Base-by-base conservation (phyloP, 768 basidiomycete genomes). In the Russula earlei region DNA sequence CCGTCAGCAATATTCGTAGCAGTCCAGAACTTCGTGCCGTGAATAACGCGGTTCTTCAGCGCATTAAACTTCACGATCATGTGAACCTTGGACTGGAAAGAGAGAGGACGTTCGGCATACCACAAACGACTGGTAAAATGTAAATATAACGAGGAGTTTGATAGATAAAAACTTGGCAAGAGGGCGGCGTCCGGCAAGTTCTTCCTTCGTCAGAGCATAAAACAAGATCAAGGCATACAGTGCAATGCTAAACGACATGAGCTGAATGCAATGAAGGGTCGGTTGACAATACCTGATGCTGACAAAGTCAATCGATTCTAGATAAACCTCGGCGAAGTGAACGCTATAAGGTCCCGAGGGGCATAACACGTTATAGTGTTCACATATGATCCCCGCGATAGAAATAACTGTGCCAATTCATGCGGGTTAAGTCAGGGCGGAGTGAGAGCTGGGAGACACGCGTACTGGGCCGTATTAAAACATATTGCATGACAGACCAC, bases 401-500 rank as follows among this genome's bases (percentile, higher is more conserved):
- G 86, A 86, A 22, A 80, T 75, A 11, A 75, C 79, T 78, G 54
- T 37, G 40, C 3, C 24, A 9, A 25, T 14, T 36, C n/a, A 46
- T 47, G 11, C 22, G 25, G 60, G 38, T 5, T 44, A 37, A 49
- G 24, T n/a, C 43, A 42, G 34, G 22, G 8, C 19, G 2, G 24
- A 17, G 19, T 15, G n/a, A n/a, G n/a, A 27, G 42, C 6, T 1
- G 25, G 25, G 52, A 19, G 5, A 6, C 20, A 17, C n/a, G 34
- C 65, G 61, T 46, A 77, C 78, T 65, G 55, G 82, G 82, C 52
- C 87, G 76, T 41, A 92, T 71, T 55, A 91, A 79, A 22, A 88
- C 82, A 66, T 92, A 95, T 78, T 96, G 93, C 56, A 96, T 71
- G 7, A 95, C 91, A 38, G 79, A 75, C 89, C 91, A 94, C 81